Evolutionary conservation across 352 stramenopile species (phyloP), one percentile per base, ranked within the genome.

Genomic region (Globisporangium parvum): DNA sequence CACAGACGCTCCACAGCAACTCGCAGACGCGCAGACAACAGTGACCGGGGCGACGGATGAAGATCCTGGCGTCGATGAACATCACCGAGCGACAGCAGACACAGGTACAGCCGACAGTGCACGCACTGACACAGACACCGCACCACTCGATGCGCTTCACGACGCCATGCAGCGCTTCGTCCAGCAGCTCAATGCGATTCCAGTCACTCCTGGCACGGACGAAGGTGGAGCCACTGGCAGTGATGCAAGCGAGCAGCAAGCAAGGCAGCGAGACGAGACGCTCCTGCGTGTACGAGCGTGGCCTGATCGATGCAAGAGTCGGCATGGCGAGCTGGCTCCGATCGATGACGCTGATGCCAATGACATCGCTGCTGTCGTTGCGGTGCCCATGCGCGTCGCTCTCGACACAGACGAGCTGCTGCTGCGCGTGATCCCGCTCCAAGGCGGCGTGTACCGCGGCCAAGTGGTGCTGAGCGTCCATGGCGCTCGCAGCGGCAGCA

Each of bases 401-500:
- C 18, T 47, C n/a, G 47, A 59, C 6, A 14, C 33, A 12, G 21
- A 23, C 10, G 53, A 39, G 31, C 24, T 53, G 2, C 52, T 60
- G 2, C 45, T 44, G 42, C 21, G 33, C 40, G 46, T 41, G 35
- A 42, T 55, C 14, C 47, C 46, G 20, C 55, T 50, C 14, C 46
- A 40, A 20, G 21, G 40, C 17, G 55, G 55, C 23, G 21, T 61
- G 28, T 61, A 61, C 18, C 55, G 46, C 24, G 55, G 55, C 1
- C 55, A 61, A 55, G 53, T 52, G 31, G 35, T 3, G n/a, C 20
- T 17, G 42, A 33, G 10, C n/a, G 31, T 9, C 15, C 20, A 18
- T 39, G 21, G 4, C 48, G 26, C 26, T 31, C 3, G 26, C 26
- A 21, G 23, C 17, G 44, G 15, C 4, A 18, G 18, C 14, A 28